Evolutionary conservation across 768 basidiomycete genomes (phyloP).

Genomic region (Strobilomyces echinocephalus): DNA sequence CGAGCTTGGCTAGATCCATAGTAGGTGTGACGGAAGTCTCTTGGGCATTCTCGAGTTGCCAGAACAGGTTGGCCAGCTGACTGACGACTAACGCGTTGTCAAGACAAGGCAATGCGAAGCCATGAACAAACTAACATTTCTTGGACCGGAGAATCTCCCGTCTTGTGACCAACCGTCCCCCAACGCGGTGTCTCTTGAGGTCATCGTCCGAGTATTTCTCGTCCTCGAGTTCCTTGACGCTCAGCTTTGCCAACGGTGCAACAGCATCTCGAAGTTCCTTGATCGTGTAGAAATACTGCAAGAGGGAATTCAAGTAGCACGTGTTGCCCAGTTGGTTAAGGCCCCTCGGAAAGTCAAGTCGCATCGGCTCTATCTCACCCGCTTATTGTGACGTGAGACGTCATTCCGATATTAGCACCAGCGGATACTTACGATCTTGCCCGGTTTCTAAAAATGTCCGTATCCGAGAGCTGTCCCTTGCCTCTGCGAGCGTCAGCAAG

Average conservation of each 20-base stretch:
- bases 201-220: conserved; percentile 79
- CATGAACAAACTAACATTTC: conserved; percentile 55
- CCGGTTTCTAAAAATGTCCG: conserved; percentile 62
- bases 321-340: conserved; percentile 88
- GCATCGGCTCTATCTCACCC: conserved; percentile 55
- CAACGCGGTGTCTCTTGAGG: conserved; percentile 78
- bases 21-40: conserved; percentile 73
- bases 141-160: conserved; percentile 79
- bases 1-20: conserved; percentile 84
- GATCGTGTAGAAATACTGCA: conserved; percentile 94
- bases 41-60: conserved; percentile 63
- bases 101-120: conserved; percentile 7
- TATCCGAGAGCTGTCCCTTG: conserved; percentile 67
- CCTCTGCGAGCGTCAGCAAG: conserved; percentile 67
- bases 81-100: conserved; percentile 55
- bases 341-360: conserved; percentile 74
- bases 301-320: conserved; percentile 76
- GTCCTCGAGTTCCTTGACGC: conserved; percentile 54
- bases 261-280: conserved; percentile 80
- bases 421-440: conserved; percentile 62
- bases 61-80: conserved; percentile 76
- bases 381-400: conserved; percentile 37
- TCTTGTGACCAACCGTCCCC: conserved; percentile 76
- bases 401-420: background rate
- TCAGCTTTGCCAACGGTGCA: conserved; percentile 49